phyloP scores from a whole-genome alignment of 345 rosid species.

The Diplotaxis tenuifolia region DNA sequence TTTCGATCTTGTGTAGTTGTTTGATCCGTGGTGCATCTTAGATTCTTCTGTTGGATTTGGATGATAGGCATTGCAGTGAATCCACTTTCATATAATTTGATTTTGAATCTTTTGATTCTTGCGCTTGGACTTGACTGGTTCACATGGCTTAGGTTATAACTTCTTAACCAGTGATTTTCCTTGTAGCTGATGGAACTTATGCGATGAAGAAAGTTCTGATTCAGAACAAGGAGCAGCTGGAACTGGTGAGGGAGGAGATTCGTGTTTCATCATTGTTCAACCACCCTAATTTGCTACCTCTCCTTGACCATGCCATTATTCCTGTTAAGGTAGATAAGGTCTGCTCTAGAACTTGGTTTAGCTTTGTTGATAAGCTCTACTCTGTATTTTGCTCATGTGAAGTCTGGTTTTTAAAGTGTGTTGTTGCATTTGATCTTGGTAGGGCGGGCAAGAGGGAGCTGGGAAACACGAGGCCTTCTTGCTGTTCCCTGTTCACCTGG shows the following conservation, averaged over 20 bases:
- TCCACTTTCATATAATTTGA: background rate
- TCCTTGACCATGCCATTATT: constrained; percentile 93
- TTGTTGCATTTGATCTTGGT: constrained; percentile 30
- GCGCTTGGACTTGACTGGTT: background rate
- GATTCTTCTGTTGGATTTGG: background rate
- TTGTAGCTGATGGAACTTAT: constrained; percentile 81
- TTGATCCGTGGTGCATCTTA: background rate
- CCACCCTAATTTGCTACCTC: constrained; percentile 90
- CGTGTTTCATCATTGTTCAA: constrained; percentile 83
- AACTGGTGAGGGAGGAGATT: constrained; percentile 89
- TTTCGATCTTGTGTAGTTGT: background rate
- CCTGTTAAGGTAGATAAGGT: constrained; percentile 63
- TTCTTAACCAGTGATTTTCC: too few species aligned
- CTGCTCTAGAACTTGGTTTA: constrained; percentile 1
- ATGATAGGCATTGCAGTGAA: constrained; percentile 5
- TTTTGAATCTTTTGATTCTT: background rate
- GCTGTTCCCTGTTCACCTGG: constrained; percentile 95
- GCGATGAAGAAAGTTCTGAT: constrained; percentile 98
- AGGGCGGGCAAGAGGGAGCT: constrained; percentile 77
- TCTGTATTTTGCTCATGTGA: constrained; percentile 5
- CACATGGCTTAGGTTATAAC: background rate
- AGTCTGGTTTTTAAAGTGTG: constrained; percentile 7
- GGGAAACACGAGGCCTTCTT: constrained; percentile 94
- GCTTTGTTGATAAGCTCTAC: background rate
- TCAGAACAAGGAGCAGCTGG: constrained; percentile 83